Evolutionary conservation across 306 rosid genomes (phyloP), one percentile per base, ranked within the genome.

Genomic region (Canavalia gladiata): DNA sequence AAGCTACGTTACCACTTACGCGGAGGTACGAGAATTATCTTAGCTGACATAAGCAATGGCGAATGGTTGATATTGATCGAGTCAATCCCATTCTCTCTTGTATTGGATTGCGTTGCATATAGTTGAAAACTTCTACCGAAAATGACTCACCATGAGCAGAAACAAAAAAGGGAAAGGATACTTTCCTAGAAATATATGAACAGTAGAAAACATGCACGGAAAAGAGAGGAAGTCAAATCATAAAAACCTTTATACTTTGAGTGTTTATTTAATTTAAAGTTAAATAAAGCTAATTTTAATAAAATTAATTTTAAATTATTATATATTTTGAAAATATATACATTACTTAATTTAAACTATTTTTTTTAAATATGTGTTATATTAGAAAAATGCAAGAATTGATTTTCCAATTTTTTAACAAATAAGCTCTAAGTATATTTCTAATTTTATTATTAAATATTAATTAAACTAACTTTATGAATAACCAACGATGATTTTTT

Each of bases 31-130:
- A 68, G 64, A 45, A 9, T 8, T 37, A 0, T 65, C 52, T 43
- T 10, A 30, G 13, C 37, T 83, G 83, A 83, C 69, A 28, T 64
- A 83, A 63, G 86, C 79, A 43, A 2, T 77, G 79, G 75, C 82
- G 75, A 70, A 62, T 25, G 30, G 9, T 56, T 13, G 54, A 35
- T 50, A 2, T 74, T 42, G 56, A 42, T 57, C 43, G 1, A 18
- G 84, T 80, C 84, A 66, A 64, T 49, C 6, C 58, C 6, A 11
- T 33, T 52, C 29, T 54, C 49, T 35, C 25, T 12, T 63, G 29
- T 18, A 18, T 18, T 18, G 25, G 3, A 4, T 10, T 34, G 6
- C 5, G 31, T 37, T 50, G 45, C 6, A 35, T 29, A 46, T 10
- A 9, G 6, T 7, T 47, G 37, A 29, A 11, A 2, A 30, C 11